Evolutionary conservation across 192 early-diverging fungal species (phyloP).

Genomic region (Coemansia sp.): DNA sequence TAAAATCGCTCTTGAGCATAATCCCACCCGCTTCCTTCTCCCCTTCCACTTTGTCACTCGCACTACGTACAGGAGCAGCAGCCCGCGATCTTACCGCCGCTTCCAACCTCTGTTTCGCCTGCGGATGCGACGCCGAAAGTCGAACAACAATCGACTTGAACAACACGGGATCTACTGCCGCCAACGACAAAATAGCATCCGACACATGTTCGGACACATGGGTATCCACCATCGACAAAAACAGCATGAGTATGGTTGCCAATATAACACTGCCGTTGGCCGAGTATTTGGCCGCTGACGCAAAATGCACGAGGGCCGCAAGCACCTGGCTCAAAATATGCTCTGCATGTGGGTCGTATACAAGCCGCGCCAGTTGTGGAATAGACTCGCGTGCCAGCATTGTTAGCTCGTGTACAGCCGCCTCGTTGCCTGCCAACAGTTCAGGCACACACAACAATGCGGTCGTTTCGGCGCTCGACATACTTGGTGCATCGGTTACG

Average conservation of each 20-base stretch:
- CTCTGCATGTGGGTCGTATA: background rate
- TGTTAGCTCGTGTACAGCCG: background rate
- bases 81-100: constrained; percentile 24
- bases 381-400: constrained; percentile 15
- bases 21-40: background rate
- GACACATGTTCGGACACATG: background rate
- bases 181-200: constrained; percentile 25
- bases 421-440: background rate
- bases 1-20: constrained; percentile 37
- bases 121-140: constrained; percentile 19
- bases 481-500: background rate
- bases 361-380: constrained; percentile 13
- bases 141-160: constrained; percentile 27
- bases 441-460: background rate
- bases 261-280: constrained; percentile 2
- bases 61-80: background rate
- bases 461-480: background rate
- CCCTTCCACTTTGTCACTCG: background rate
- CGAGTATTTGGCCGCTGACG: constrained; percentile 3
- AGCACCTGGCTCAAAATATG: background rate
- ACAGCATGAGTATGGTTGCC: constrained; percentile 35
- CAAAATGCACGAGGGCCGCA: constrained; percentile 12
- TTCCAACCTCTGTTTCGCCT: constrained; percentile 30
- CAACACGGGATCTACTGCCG: constrained; percentile 12
- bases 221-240: constrained; percentile 35